phyloP scores from a whole-genome alignment of 192 early-diverging fungal species.

The Chytriomyces sp. region DNA sequence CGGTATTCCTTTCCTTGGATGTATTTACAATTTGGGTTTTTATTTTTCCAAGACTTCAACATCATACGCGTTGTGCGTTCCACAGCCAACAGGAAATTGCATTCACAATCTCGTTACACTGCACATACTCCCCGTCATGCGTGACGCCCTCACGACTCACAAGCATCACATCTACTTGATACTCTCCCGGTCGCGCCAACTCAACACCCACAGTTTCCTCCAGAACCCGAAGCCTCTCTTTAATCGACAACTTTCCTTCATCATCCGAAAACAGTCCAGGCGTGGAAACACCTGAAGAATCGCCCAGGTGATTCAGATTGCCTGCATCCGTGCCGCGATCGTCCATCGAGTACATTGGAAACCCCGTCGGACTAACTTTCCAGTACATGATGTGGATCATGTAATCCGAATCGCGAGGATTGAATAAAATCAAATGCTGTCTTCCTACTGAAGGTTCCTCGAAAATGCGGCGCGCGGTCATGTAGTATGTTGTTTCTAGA shows the following conservation, averaged over 20 bases:
- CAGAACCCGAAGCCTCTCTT: constrained; percentile 17
- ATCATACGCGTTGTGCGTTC: background rate
- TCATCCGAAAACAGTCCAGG: background rate
- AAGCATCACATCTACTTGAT: constrained; percentile 42
- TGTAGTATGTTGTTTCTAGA: constrained; percentile 30
- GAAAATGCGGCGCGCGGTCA: constrained; percentile 24
- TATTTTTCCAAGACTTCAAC: no score
- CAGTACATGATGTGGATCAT: constrained; percentile 49
- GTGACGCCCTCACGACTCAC: constrained; percentile 53
- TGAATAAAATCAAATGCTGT: constrained; percentile 56
- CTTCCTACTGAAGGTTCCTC: constrained; percentile 30
- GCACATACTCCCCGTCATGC: constrained; percentile 50
- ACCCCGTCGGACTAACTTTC: constrained; percentile 17
- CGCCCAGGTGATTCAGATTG: background rate
- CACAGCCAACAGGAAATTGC: constrained; percentile 54
- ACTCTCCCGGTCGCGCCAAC: constrained; percentile 28
- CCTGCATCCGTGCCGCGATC: constrained; percentile 11
- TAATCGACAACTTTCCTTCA: constrained; percentile 18
- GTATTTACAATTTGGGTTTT: constrained; percentile 3
- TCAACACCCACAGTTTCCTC: constrained; percentile 21
- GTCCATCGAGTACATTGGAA: constrained; percentile 33
- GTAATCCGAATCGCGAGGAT: constrained; percentile 55
- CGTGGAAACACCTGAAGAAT: background rate
- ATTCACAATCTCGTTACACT: constrained; percentile 50
- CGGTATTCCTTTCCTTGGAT: background rate